Conservation (phyloP, 352 stramenopile species). For the Elongisporangium undulatum region DNA sequence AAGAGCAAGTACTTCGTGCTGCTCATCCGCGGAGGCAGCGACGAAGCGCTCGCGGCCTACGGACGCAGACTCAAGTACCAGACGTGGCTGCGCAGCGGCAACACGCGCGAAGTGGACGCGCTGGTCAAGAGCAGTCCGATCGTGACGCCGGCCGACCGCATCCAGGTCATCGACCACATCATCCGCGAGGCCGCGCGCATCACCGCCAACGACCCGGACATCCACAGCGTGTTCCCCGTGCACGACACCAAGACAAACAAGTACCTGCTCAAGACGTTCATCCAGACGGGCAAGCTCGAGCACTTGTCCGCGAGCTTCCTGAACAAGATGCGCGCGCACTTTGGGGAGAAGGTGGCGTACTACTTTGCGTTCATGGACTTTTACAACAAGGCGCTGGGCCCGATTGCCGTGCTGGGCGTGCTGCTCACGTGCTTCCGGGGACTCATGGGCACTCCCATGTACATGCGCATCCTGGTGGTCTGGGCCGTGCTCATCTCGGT, state of each 20-base stretch:
- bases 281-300: conserved; percentile 63
- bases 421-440: conserved; percentile 60
- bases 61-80: conserved; percentile 61
- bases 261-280: conserved; percentile 70
- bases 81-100: conserved; percentile 72
- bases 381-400: conserved; percentile 81
- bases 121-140: conserved; percentile 50
- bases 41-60: conserved; percentile 57
- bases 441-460: conserved; percentile 63
- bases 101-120: conserved; percentile 65
- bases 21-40: conserved; percentile 51
- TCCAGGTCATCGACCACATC: conserved; percentile 82
- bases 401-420: conserved; percentile 70
- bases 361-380: conserved; percentile 87
- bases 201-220: conserved; percentile 37
- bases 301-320: conserved; percentile 57
- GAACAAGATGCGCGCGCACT: conserved; percentile 62
- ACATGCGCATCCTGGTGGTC: conserved; percentile 73
- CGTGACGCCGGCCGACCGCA: conserved; percentile 68
- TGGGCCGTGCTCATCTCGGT: conserved; percentile 79
- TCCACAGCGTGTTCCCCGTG: conserved; percentile 76
- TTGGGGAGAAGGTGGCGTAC: conserved; percentile 82
- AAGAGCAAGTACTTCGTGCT: conserved; percentile 73
- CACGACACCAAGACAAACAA: conserved; percentile 68
- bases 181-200: conserved; percentile 71